phyloP scores from a whole-genome alignment of 2,329 filamentous ascomycete genomes.

The Fusarium annulatum region DNA sequence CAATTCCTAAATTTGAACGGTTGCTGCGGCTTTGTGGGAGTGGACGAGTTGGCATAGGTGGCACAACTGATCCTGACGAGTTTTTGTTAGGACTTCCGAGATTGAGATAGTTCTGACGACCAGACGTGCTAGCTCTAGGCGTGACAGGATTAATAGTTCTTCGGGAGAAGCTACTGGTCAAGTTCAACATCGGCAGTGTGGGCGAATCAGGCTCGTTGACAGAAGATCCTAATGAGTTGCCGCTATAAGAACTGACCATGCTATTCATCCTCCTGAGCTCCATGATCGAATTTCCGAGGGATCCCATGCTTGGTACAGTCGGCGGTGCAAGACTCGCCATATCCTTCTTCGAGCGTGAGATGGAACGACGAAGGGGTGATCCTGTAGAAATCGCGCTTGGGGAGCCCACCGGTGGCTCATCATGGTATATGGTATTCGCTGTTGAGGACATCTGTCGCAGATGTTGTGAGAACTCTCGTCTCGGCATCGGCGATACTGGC shows the following conservation, averaged over 20 bases:
- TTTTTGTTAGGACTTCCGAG: slow-evolving; percentile 51
- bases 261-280: slow-evolving; percentile 70
- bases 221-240: slow-evolving; percentile 51
- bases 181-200: slow-evolving; percentile 53
- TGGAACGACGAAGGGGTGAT: slow-evolving; percentile 39
- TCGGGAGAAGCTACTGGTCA: slow-evolving; percentile 52
- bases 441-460: slow-evolving; percentile 38
- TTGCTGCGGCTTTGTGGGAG: slow-evolving; percentile 24
- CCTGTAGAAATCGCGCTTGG: slow-evolving; percentile 35
- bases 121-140: slow-evolving; percentile 48
- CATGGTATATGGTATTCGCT: slow-evolving; percentile 43
- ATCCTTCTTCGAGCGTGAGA: slow-evolving; percentile 27
- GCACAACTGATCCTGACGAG: background rate
- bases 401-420: slow-evolving; percentile 21
- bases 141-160: slow-evolving; percentile 39
- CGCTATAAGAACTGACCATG: slow-evolving; percentile 59
- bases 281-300: slow-evolving; percentile 58
- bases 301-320: slow-evolving; percentile 13
- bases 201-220: slow-evolving; percentile 50
- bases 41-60: slow-evolving; percentile 2
- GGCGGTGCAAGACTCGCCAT: slow-evolving; percentile 16
- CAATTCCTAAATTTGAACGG: slow-evolving; percentile 27
- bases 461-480: slow-evolving; percentile 30
- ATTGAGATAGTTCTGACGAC: slow-evolving; percentile 60
- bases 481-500: slow-evolving; percentile 45